These are phyloP conservation scores for Halophytophthora polymorphica DNA, from an alignment of 352 stramenopile genomes.

Conservation along the genomic window DNA sequence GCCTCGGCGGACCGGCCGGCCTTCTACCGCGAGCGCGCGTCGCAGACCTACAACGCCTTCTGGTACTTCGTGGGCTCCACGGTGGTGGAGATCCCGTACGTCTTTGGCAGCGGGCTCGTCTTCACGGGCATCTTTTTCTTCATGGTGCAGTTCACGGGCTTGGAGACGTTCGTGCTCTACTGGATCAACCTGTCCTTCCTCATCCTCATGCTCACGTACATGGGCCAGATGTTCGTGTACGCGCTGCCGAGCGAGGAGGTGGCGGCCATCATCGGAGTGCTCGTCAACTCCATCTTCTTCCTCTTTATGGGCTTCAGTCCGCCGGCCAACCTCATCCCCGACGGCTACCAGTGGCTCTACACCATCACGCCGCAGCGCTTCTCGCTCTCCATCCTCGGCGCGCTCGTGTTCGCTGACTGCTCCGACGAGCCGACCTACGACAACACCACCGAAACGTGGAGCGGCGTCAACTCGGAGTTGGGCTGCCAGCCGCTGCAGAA, in stretches of 20 bases:
- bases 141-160: constrained; percentile 23
- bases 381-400: constrained; percentile 11
- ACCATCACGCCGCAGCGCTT: constrained; percentile 17
- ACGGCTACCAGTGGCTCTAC: constrained; percentile 21
- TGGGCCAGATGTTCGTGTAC: constrained; percentile 14
- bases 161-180: constrained; percentile 12
- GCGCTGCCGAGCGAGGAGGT: constrained; percentile 10
- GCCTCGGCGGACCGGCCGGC: constrained; percentile 66
- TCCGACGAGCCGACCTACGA: constrained; percentile 7
- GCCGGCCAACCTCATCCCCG: constrained; percentile 13
- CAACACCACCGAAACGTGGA: constrained; percentile 5
- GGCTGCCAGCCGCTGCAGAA: constrained; percentile 21
- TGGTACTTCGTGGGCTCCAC: constrained; percentile 53
- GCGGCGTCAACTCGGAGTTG: constrained; percentile 6
- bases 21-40: constrained; percentile 43
- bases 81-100: constrained; percentile 65
- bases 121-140: constrained; percentile 27
- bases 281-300: constrained; percentile 16
- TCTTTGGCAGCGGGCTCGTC: constrained; percentile 39
- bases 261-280: constrained; percentile 5
- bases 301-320: constrained; percentile 21
- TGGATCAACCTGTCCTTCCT: constrained; percentile 14
- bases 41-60: constrained; percentile 10
- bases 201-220: constrained; percentile 11
- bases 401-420: constrained; percentile 15